Conservation (phyloP, 1,284 basidiomycete species). For the Termitomyces sp. region DNA sequence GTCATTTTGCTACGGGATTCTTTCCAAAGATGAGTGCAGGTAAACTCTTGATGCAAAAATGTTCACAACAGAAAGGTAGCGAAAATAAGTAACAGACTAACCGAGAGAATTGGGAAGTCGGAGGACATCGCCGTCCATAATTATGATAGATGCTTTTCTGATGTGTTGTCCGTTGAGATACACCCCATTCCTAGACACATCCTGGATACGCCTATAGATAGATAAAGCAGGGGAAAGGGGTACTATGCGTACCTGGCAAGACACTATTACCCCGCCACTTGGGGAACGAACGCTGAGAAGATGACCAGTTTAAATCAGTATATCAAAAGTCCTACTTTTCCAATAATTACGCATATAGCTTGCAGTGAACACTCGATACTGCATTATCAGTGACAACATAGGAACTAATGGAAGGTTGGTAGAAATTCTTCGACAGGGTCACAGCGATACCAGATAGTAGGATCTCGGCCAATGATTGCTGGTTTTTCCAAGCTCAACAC, state of each 20-base stretch:
- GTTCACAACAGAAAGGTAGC: background rate
- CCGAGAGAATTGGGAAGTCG: slow-evolving; percentile 63
- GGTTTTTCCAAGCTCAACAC: slow-evolving; percentile 57
- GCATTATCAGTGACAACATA: slow-evolving; percentile 44
- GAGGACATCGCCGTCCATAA: slow-evolving; percentile 70
- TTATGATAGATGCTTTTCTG: slow-evolving; percentile 56
- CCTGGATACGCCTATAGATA: slow-evolving; percentile 35
- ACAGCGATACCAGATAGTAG: slow-evolving; percentile 40
- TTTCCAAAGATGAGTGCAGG: slow-evolving; percentile 55
- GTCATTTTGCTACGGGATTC: slow-evolving; percentile 46
- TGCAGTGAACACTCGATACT: slow-evolving; percentile 69
- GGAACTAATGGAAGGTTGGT: slow-evolving; percentile 27
- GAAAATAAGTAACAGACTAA: slow-evolving; percentile 20
- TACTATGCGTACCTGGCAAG: slow-evolving; percentile 54
- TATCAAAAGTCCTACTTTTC: background rate
- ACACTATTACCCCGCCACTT: slow-evolving; percentile 66
- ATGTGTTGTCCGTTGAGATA: slow-evolving; percentile 66
- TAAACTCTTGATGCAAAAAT: slow-evolving; percentile 47
- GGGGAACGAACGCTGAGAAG: slow-evolving; percentile 58
- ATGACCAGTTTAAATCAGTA: background rate
- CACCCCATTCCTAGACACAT: slow-evolving; percentile 75
- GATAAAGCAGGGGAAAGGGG: background rate
- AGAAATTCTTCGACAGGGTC: background rate
- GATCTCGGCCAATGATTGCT: slow-evolving; percentile 63
- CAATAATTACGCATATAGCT: slow-evolving; percentile 62